phyloP scores from a whole-genome alignment of 164 flowering plant genomes.

The Sedum album region DNA sequence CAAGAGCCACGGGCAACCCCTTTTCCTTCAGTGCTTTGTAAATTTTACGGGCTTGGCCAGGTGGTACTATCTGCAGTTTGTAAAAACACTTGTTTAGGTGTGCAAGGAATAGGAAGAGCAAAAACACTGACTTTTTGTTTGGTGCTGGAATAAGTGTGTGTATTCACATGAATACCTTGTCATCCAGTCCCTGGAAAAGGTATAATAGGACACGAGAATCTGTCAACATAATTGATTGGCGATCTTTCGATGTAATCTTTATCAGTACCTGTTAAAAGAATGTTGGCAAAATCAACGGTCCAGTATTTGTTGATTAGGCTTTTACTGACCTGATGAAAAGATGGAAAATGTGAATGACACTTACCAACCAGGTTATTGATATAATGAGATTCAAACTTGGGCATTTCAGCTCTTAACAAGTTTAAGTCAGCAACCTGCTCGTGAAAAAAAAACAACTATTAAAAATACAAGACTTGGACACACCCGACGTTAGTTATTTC shows the following conservation, averaged over 20 bases:
- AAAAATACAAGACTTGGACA: not conserved
- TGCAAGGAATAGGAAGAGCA: not conserved
- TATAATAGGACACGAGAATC: slow-evolving; percentile 86
- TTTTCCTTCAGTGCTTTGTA: slow-evolving; percentile 75
- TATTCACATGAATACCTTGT: slow-evolving; percentile 53
- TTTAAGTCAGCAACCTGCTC: slow-evolving; percentile 77
- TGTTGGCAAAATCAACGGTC: no score
- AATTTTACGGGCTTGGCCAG: slow-evolving; percentile 78
- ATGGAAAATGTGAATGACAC: not conserved
- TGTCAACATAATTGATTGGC: slow-evolving; percentile 82
- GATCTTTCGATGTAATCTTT: slow-evolving; percentile 63
- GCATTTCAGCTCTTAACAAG: slow-evolving; percentile 61
- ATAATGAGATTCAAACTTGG: slow-evolving; percentile 84
- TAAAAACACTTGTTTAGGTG: not conserved
- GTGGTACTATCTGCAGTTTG: slow-evolving; percentile 62
- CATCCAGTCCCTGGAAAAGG: slow-evolving; percentile 93
- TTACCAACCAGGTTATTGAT: slow-evolving; percentile 81
- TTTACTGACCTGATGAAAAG: not conserved
- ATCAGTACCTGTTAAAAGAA: slow-evolving; percentile 61
- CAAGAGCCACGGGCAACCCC: slow-evolving; percentile 88
- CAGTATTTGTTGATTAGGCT: not conserved
- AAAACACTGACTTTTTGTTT: not conserved
- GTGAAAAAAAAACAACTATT: not conserved
- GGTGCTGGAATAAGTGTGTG: not conserved
- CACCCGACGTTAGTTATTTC: not conserved